Evolutionary conservation across 495 filamentous ascomycete genomes (phyloP), one percentile per base, ranked within the genome.

Genomic region (Talaromyces adpressus): DNA sequence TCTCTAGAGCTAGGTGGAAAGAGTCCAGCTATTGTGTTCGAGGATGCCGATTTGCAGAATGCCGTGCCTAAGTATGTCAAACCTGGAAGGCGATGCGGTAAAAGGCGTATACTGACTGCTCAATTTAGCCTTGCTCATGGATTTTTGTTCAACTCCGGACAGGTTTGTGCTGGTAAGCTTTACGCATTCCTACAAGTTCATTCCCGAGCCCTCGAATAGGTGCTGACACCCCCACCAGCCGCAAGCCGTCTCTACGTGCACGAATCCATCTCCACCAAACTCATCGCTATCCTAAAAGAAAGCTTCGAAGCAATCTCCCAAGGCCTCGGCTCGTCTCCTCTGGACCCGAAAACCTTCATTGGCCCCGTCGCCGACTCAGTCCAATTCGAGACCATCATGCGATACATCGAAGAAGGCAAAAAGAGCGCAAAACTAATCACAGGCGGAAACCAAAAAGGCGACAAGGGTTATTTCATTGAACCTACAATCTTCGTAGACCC

Each of bases 401-500:
- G 4, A 2, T 56, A 56, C 23, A 56, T 56, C 11, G 52, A 25
- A 16, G 27, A 56, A 4, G 56, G 56, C 0, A 58, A 36, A 22
- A 32, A 58, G 14, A 20, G 11, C 30, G 27, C 56, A 18, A 16
- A 9, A 20, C 30, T 58, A 18, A 32, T 58, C n/a, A 56, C 52
- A 6, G 52, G 52, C 1, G 52, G 52, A 14, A 25, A 56, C 8
- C 22, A 4, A 27, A 29, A 27, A 23, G 52, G 52, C 3, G 27
- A 58, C 14, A 36, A 32, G 1, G 72, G 74, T 0, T 81, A 70
- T 59, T 82, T 77, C 61, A 72, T 84, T 22, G 64, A 78, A 62
- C 81, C 80, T 6, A 79, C 81, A 3, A 70, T 84, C 22, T 80
- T 83, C 65, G 64, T 78, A 0, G 75, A 78, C 47, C 76, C 77